These are phyloP conservation scores for Sugiyamaella xylanicola DNA, from an alignment of 1,139 yeast genomes.

Conservation along the genomic window DNA sequence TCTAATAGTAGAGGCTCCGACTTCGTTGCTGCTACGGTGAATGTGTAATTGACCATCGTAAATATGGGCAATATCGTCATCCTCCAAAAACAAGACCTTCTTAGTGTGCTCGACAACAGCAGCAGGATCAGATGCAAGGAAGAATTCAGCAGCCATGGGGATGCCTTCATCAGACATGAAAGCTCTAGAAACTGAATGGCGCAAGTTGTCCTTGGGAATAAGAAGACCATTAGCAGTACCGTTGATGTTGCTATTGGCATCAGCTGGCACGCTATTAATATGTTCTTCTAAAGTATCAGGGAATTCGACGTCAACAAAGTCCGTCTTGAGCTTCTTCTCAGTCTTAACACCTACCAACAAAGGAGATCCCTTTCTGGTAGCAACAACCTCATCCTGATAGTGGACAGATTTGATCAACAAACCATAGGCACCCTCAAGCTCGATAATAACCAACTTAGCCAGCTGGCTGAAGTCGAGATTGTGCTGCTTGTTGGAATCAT, in stretches of 20 bases:
- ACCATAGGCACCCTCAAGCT: constrained; percentile 98
- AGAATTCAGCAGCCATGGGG: constrained; percentile 94
- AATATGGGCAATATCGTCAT: constrained; percentile 97
- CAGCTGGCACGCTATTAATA: constrained; percentile 28
- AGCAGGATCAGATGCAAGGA: constrained; percentile 95
- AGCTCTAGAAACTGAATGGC: constrained; percentile 92
- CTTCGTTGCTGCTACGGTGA: constrained; percentile 91
- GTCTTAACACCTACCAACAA: constrained; percentile 96
- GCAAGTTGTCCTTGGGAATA: constrained; percentile 46
- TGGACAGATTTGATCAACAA: constrained; percentile 86
- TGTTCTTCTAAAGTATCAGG: constrained; percentile 55
- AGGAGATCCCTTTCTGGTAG: constrained; percentile 98
- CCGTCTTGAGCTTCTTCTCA: constrained; percentile 91
- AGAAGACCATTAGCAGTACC: constrained; percentile 24
- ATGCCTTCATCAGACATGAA: constrained; percentile 88
- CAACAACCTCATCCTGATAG: constrained; percentile 94
- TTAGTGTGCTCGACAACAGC: constrained; percentile 98
- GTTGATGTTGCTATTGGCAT: constrained; percentile 28
- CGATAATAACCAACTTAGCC: constrained; percentile 88
- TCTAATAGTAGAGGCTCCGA: constrained; percentile 90
- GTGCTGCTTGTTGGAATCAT: constrained; percentile 74
- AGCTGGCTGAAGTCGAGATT: constrained; percentile 86
- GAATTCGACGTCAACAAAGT: constrained; percentile 97
- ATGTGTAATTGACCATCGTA: constrained; percentile 98
- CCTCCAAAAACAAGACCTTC: constrained; percentile 94